Conservation (phyloP, 2,329 filamentous ascomycete genomes). For the Boeremia exigua region DNA sequence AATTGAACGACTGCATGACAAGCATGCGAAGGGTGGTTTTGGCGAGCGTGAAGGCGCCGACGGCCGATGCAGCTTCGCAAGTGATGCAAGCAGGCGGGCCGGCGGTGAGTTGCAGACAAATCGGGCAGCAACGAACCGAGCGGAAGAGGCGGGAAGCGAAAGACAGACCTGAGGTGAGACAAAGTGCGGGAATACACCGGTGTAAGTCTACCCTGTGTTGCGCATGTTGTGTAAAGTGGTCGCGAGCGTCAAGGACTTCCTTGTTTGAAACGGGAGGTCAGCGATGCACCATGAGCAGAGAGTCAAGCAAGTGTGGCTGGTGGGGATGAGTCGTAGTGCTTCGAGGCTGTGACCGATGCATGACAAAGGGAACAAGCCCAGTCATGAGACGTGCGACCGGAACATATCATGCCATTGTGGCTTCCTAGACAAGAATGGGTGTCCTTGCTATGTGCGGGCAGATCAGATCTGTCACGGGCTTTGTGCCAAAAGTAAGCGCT, state of each 20-base stretch:
- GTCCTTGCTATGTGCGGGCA: slow-evolving; percentile 18
- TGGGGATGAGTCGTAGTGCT: slow-evolving; percentile 15
- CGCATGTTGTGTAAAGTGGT: slow-evolving; percentile 24
- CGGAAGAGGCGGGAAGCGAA: slow-evolving; percentile 25
- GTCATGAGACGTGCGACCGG: slow-evolving; percentile 24
- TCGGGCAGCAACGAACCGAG: slow-evolving; percentile 23
- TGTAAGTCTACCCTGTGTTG: slow-evolving; percentile 21
- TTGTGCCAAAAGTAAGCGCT: slow-evolving; percentile 29
- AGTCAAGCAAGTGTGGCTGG: slow-evolving; percentile 21
- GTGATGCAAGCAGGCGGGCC: slow-evolving; percentile 14
- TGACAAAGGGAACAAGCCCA: slow-evolving; percentile 10
- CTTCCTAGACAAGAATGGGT: slow-evolving; percentile 22
- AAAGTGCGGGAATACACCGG: slow-evolving; percentile 15
- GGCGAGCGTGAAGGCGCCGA: not conserved
- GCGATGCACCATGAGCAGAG: slow-evolving; percentile 14
- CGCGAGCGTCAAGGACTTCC: slow-evolving; percentile 22
- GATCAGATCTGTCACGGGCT: slow-evolving; percentile 26
- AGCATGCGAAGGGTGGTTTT: not conserved
- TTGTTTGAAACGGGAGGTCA: slow-evolving; percentile 16
- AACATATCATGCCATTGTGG: slow-evolving; percentile 23
- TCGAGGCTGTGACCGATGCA: slow-evolving; percentile 2
- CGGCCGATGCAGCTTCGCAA: not conserved
- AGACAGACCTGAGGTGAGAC: slow-evolving; percentile 24
- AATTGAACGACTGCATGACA: not conserved
- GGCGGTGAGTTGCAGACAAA: slow-evolving; percentile 17